Conservation (phyloP, 768 basidiomycete species). For the Mycena indigotica region DNA sequence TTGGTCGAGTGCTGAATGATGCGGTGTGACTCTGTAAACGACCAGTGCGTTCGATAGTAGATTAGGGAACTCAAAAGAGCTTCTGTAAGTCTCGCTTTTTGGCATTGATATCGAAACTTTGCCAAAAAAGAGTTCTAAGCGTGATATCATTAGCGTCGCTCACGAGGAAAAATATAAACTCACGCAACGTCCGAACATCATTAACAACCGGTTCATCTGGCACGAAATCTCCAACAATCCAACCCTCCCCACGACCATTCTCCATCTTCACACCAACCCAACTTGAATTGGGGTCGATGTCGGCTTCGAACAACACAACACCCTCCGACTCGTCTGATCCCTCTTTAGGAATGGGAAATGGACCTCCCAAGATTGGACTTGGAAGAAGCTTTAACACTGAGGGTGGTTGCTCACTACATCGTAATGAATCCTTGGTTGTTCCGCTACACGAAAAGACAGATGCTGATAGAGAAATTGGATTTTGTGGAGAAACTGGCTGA, state of each 20-base stretch:
- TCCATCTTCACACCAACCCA: constrained; percentile 61
- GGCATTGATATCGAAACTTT: constrained; percentile 37
- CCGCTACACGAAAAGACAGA: constrained; percentile 50
- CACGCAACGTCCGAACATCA: constrained; percentile 47
- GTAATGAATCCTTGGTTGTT: constrained; percentile 3
- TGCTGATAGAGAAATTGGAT: constrained; percentile 44
- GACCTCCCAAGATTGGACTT: constrained; percentile 49
- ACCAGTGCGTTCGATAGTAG: constrained; percentile 63
- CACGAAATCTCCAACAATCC: constrained; percentile 63
- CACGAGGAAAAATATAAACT: constrained; percentile 25
- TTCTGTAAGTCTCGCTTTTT: constrained; percentile 37
- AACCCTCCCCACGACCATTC: constrained; percentile 54
- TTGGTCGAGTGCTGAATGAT: constrained; percentile 17
- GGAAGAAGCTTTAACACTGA: constrained; percentile 63
- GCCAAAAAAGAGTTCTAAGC: constrained; percentile 44
- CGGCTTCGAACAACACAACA: constrained; percentile 62
- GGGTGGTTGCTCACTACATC: constrained; percentile 49
- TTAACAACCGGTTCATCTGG: constrained; percentile 32
- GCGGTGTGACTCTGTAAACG: constrained; percentile 59
- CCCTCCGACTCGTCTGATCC: constrained; percentile 79
- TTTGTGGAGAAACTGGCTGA: constrained; percentile 50
- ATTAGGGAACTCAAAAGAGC: constrained; percentile 53
- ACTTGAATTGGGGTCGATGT: constrained; percentile 30
- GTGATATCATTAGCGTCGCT: constrained; percentile 11
- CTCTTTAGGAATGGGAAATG: constrained; percentile 68